Evolutionary conservation across 352 stramenopile genomes (phyloP).

Genomic region (Phytophthora fragariae): DNA sequence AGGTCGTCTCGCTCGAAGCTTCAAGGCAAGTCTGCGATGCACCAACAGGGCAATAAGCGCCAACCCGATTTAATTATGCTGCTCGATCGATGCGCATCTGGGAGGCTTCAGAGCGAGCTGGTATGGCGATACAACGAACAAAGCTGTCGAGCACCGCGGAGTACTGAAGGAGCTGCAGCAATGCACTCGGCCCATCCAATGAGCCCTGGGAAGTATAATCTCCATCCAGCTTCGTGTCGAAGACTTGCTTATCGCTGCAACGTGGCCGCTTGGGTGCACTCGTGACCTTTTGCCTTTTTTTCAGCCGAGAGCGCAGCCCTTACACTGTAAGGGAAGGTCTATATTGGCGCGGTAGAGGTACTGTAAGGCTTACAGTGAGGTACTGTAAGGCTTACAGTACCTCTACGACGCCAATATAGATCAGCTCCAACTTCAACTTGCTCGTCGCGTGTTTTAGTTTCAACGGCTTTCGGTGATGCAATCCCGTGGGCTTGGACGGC

Average conservation of each 20-base stretch:
- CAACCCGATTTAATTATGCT: too few relatives aligned
- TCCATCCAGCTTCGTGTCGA: not conserved
- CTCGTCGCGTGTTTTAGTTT: slow-evolving; percentile 5
- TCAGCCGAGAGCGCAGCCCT: not conserved
- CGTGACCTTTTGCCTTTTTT: not conserved
- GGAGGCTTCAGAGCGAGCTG: not conserved
- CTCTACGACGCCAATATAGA: too few relatives aligned
- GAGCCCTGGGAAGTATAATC: not conserved
- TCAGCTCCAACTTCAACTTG: slow-evolving; percentile 18
- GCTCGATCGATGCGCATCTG: too few relatives aligned
- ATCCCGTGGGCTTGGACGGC: not conserved
- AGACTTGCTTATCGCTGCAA: not conserved
- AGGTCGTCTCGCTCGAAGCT: not conserved
- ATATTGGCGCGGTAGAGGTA: too few relatives aligned
- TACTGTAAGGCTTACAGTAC: too few relatives aligned
- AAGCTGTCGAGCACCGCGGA: not conserved
- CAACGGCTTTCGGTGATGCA: not conserved
- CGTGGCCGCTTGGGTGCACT: not conserved
- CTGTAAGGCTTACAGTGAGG: too few relatives aligned
- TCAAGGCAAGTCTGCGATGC: not conserved
- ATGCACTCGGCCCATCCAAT: too few relatives aligned
- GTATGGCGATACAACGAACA: not conserved
- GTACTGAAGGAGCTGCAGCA: not conserved
- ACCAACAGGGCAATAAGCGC: too few relatives aligned
- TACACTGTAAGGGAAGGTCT: too few relatives aligned